Conservation (phyloP, 164 flowering plant genomes). For the Chimonanthus praecox region DNA sequence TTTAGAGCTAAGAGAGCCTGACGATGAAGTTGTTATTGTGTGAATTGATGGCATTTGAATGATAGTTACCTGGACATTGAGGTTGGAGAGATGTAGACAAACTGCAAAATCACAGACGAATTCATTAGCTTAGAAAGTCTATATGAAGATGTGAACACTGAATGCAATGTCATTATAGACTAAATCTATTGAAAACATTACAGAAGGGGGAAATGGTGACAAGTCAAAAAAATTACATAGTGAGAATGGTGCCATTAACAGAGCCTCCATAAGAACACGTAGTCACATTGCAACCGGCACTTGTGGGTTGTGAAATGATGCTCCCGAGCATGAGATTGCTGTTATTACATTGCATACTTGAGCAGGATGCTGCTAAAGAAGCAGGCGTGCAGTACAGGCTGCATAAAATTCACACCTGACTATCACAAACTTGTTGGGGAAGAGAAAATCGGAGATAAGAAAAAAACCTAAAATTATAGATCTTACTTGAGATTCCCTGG, state of each 20-base stretch:
- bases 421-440: neutral
- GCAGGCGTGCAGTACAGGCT: conserved; percentile 91
- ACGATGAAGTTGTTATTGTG: neutral
- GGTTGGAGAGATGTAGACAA: conserved; percentile 84
- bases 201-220: neutral
- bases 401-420: conserved; percentile 14
- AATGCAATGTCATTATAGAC: conserved; percentile 1
- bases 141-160: neutral
- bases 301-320: conserved; percentile 45
- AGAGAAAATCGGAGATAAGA: neutral
- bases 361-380: conserved; percentile 80
- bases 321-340: conserved; percentile 93
- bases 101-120: conserved; percentile 35
- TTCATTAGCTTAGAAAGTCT: neutral
- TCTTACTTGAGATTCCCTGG: conserved; percentile 76
- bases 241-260: conserved; percentile 69
- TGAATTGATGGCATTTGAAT: neutral
- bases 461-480: neutral
- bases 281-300: conserved; percentile 87
- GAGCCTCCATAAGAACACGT: conserved; percentile 74
- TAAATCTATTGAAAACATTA: neutral
- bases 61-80: conserved; percentile 79
- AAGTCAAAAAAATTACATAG: conserved; percentile 38
- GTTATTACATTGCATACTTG: conserved; percentile 91
- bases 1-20: neutral